Conservation (phyloP, 73 alveolate genomes). For the Stentor coeruleus region DNA sequence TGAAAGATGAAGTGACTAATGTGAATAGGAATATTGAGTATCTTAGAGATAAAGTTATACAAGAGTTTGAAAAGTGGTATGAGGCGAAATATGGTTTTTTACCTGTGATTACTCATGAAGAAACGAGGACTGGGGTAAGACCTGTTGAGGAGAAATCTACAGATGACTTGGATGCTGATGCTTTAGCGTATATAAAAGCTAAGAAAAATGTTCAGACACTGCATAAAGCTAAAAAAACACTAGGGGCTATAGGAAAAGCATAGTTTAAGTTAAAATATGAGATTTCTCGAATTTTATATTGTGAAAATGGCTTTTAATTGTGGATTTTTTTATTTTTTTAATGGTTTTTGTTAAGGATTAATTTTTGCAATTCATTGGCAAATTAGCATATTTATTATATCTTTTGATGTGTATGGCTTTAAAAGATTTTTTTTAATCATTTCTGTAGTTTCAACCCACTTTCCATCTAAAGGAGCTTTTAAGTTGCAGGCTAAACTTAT, state of each 20-base stretch:
- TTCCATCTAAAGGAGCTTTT: too few relatives aligned
- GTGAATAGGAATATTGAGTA: conserved; percentile 66
- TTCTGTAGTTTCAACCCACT: too few relatives aligned
- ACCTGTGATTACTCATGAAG: conserved; percentile 32
- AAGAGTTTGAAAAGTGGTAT: conserved; percentile 73
- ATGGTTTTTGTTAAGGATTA: too few relatives aligned
- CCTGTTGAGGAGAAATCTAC: conserved; percentile 38
- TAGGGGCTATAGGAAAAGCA: neutral
- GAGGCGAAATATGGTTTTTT: conserved; percentile 55
- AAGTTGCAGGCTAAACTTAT: too few relatives aligned
- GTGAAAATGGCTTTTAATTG: too few relatives aligned
- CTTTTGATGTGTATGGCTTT: too few relatives aligned
- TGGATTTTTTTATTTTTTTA: too few relatives aligned
- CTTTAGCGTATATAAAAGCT: conserved; percentile 91
- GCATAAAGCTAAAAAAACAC: conserved; percentile 65
- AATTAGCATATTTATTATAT: too few relatives aligned
- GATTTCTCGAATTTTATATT: too few relatives aligned
- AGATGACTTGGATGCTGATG: conserved; percentile 92
- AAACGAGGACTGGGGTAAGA: conserved; percentile 27
- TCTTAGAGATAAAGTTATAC: conserved; percentile 52
- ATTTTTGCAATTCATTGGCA: too few relatives aligned
- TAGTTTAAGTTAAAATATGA: too few relatives aligned
- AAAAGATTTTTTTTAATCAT: too few relatives aligned
- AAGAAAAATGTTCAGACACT: conserved; percentile 81
- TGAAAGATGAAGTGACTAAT: conserved; percentile 70